Percentiles rank a stretch among this genome's conserved stretches.
Conservation (phyloP, 768 basidiomycete species). For the Collybia sp. region DNA sequence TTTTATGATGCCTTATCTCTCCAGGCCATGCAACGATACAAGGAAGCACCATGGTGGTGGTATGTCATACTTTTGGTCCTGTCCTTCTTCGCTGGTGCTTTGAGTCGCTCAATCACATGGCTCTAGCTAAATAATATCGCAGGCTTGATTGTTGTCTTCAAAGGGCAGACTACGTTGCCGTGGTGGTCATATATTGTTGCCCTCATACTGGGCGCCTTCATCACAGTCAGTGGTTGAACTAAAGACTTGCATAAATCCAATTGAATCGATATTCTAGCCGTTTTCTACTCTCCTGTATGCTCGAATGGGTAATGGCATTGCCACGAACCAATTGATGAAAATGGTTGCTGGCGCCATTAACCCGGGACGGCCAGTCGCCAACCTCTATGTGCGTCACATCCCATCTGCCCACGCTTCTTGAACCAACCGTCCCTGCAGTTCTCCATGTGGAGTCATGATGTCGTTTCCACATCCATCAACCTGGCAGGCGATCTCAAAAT, state of each 20-base stretch:
- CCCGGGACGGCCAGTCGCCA: slow-evolving; percentile 63
- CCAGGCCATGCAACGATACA: slow-evolving; percentile 53
- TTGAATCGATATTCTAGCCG: slow-evolving; percentile 23
- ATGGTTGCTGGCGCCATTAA: slow-evolving; percentile 59
- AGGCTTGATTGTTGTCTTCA: slow-evolving; percentile 53
- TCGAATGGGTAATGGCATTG: slow-evolving; percentile 58
- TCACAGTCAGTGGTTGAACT: slow-evolving; percentile 19
- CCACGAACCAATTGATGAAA: slow-evolving; percentile 59
- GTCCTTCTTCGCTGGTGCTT: slow-evolving; percentile 51
- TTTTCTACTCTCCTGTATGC: slow-evolving; percentile 54
- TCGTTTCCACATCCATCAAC: slow-evolving; percentile 46
- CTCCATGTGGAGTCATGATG: slow-evolving; percentile 66
- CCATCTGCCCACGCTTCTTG: neutral
- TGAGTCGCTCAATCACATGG: neutral
- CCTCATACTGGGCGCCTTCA: slow-evolving; percentile 42
- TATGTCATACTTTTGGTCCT: slow-evolving; percentile 42
- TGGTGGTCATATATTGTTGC: slow-evolving; percentile 62
- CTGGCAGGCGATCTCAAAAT: slow-evolving; percentile 65
- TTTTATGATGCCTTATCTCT: neutral
- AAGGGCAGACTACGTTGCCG: slow-evolving; percentile 56
- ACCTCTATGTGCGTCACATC: slow-evolving; percentile 48
- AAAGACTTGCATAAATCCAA: too few relatives aligned
- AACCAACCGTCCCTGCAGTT: slow-evolving; percentile 30
- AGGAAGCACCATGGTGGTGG: slow-evolving; percentile 62
- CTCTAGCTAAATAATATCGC: neutral